Base-by-base conservation (phyloP, 257 asterid species). In the Solanum phureja region DNA sequence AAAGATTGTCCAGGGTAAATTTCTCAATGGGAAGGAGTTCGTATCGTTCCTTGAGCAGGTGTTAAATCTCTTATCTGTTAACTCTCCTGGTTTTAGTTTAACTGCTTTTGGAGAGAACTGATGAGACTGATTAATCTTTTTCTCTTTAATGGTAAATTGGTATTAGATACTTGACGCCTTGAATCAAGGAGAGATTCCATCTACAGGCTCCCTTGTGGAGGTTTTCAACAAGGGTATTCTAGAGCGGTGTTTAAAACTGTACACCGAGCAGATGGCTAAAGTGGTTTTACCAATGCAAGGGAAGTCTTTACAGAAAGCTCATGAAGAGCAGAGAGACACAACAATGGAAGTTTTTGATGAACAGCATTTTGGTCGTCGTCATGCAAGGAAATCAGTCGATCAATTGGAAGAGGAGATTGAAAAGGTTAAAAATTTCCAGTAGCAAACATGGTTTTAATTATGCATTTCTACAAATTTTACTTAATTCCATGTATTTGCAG, bases 161-260 rank as follows among this genome's bases (percentile, higher is more conserved):
- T 77, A 6, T 89, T 93, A 97, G 99, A 96, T 97, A 88, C 98
- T 97, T 7, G 98, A 96, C 75, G 98, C 99, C 90, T 94, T 97
- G 91, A 97, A 97, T 90, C 94, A 96, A 93, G 99, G 98, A 90
- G 99, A 97, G 90, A 97, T 97, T 90, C 99, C 99, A 79, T 92
- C 99, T 33, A 96, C 98, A 34, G 99, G 99, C 58, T 96, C 99
- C 74, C 98, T 97, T 73, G 99, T 97, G 90, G 99, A 97, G 93
- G 93, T 94, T 83, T 97, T 97, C 90, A 97, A 97, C 88, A 97
- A 97, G 92, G 96, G 94, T 75, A 95, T 95, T 89, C 89, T 95
- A 35, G 99, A 95, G 88, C 93, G 92, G 52, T 96, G 99, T 84
- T 90, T 94, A 89, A 95, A 93, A 90, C 87, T 95, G 44, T 97